These are phyloP conservation scores for Nothophytophthora sp. DNA, from an alignment of 352 stramenopile genomes.

Conservation along the genomic window DNA sequence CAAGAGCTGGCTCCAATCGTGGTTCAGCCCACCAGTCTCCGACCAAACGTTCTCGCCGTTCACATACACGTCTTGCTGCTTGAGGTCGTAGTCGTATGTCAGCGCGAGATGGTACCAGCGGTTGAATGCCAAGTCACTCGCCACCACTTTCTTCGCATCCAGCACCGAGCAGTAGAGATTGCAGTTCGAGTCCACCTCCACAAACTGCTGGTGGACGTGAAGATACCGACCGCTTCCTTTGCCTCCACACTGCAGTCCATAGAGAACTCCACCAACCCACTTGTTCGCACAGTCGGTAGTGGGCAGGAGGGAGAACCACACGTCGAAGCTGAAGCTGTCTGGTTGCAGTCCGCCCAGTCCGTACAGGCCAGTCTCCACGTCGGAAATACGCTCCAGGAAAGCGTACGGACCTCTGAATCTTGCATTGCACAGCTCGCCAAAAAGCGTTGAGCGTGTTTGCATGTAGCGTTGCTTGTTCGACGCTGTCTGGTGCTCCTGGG, in stretches of 20 bases:
- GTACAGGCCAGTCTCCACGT: background rate
- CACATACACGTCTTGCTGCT: constrained; percentile 26
- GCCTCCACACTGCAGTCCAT: constrained; percentile 22
- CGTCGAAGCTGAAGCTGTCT: constrained; percentile 15
- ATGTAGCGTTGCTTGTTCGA: constrained; percentile 5
- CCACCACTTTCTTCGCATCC: constrained; percentile 5
- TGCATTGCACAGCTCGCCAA: too few species aligned
- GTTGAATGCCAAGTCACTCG: constrained; percentile 9
- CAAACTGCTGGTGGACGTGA: constrained; percentile 27
- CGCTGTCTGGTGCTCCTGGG: background rate
- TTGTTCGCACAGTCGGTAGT: constrained; percentile 1
- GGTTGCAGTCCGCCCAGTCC: background rate
- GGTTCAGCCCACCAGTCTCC: background rate
- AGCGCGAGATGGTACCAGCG: constrained; percentile 43
- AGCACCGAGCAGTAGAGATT: constrained; percentile 36
- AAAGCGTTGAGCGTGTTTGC: constrained; percentile 4
- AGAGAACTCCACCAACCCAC: constrained; percentile 28
- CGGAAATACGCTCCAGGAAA: background rate
- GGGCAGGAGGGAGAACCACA: constrained; percentile 31
- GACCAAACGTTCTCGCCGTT: constrained; percentile 19
- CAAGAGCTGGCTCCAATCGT: constrained; percentile 13
- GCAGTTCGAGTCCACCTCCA: constrained; percentile 16
- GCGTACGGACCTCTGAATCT: constrained; percentile 11
- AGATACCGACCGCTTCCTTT: background rate
- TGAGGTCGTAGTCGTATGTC: constrained; percentile 16